Conservation (phyloP, 306 rosid genomes). For the Cucurbita argyrosperma region DNA sequence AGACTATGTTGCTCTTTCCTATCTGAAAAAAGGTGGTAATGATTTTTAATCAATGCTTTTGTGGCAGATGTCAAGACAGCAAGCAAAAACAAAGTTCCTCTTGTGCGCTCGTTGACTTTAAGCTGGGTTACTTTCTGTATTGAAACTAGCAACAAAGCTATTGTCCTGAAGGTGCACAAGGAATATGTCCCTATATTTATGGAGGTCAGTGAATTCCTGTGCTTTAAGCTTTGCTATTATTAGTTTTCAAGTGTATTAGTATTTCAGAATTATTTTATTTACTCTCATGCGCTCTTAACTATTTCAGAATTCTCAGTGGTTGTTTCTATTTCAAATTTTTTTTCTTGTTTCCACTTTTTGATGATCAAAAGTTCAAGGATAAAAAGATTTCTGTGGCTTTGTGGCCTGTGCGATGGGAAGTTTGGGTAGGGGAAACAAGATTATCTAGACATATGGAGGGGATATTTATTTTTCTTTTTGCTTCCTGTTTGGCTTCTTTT, state of each 20-base stretch:
- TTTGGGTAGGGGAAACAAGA: background rate
- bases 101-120: constrained; percentile 76
- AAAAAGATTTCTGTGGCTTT: background rate
- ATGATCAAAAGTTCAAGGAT: background rate
- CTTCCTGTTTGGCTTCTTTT: background rate
- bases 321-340: background rate
- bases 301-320: background rate
- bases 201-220: constrained; percentile 59
- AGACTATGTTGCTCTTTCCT: background rate
- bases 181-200: constrained; percentile 92
- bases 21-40: background rate
- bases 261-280: background rate
- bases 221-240: background rate
- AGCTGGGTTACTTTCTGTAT: constrained; percentile 88
- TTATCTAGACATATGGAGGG: background rate
- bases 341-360: background rate
- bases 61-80: constrained; percentile 69
- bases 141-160: constrained; percentile 73
- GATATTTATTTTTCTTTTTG: background rate
- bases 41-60: constrained; percentile 14
- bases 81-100: constrained; percentile 91
- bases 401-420: background rate
- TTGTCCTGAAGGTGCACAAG: constrained; percentile 71
- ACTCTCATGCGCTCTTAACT: background rate
- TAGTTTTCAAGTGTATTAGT: background rate